Conservation (phyloP, 495 filamentous ascomycete genomes). For the Aspergillus bridgeri region DNA sequence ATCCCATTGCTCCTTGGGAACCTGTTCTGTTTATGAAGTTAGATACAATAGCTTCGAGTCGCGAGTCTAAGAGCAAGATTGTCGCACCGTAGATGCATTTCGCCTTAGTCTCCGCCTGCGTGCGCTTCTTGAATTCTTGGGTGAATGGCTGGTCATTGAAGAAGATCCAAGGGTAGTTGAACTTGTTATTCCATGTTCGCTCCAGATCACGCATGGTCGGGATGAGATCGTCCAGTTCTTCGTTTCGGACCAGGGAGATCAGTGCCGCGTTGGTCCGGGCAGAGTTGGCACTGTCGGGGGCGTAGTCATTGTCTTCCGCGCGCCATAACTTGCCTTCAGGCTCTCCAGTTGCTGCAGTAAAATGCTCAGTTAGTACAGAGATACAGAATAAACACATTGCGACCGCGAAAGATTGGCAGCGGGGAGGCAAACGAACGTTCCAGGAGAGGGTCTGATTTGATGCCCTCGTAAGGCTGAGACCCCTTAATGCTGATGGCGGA, state of each 20-base stretch:
- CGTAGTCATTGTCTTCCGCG: conserved; percentile 66
- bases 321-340: conserved; percentile 70
- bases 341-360: conserved; percentile 66
- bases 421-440: conserved; percentile 57
- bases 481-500: conserved; percentile 29
- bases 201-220: conserved; percentile 88
- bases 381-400: background rate
- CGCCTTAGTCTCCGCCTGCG: conserved; percentile 76
- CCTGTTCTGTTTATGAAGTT: conserved; percentile 55
- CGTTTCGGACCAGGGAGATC: conserved; percentile 86
- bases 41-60: conserved; percentile 8
- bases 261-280: conserved; percentile 89
- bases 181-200: conserved; percentile 95
- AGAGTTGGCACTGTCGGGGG: conserved; percentile 66
- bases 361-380: background rate
- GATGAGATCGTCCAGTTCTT: conserved; percentile 79
- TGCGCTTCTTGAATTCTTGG: conserved; percentile 84
- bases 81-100: conserved; percentile 73
- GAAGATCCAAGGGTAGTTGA: conserved; percentile 99
- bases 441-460: conserved; percentile 73
- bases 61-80: background rate
- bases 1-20: conserved; percentile 94
- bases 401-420: conserved; percentile 8
- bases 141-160: conserved; percentile 94
- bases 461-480: conserved; percentile 39